phyloP scores from a whole-genome alignment of 805 yeast species.

The Brettanomyces anomalus region DNA sequence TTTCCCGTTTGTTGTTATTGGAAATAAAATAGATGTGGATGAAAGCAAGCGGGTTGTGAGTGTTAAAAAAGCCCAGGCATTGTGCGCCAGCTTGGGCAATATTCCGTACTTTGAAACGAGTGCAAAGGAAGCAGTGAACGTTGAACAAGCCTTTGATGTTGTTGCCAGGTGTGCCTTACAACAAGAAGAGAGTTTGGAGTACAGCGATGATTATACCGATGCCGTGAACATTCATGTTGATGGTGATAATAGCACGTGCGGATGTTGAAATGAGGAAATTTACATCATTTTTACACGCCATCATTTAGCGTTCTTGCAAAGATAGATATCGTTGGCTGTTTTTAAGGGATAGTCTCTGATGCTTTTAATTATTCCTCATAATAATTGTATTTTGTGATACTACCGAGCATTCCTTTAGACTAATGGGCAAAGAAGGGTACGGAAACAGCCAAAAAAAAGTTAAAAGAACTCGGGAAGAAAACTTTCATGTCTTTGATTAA shows the following conservation, averaged over 20 bases:
- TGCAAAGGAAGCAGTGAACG: slow-evolving; percentile 94
- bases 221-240: slow-evolving; percentile 93
- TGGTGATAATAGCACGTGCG: slow-evolving; percentile 67
- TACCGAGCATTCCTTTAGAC: too few relatives aligned
- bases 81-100: slow-evolving; percentile 42
- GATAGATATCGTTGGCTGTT: too few relatives aligned
- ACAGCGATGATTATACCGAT: slow-evolving; percentile 88
- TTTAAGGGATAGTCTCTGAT: too few relatives aligned
- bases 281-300: too few relatives aligned
- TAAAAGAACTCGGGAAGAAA: too few relatives aligned
- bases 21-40: slow-evolving; percentile 92
- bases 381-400: too few relatives aligned
- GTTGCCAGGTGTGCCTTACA: slow-evolving; percentile 92
- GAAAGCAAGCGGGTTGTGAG: slow-evolving; percentile 74
- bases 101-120: slow-evolving; percentile 94
- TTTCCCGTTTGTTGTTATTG: slow-evolving; percentile 92
- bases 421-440: too few relatives aligned
- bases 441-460: too few relatives aligned
- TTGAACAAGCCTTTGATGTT: slow-evolving; percentile 91
- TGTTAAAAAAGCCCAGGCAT: slow-evolving; percentile 40
- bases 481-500: too few relatives aligned
- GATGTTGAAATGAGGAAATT: slow-evolving; percentile 37
- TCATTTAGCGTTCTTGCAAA: too few relatives aligned
- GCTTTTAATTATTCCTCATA: too few relatives aligned
- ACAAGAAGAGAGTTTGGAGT: slow-evolving; percentile 88